Conservation (phyloP, 495 filamentous ascomycete species). For the Amorphotheca resinae region DNA sequence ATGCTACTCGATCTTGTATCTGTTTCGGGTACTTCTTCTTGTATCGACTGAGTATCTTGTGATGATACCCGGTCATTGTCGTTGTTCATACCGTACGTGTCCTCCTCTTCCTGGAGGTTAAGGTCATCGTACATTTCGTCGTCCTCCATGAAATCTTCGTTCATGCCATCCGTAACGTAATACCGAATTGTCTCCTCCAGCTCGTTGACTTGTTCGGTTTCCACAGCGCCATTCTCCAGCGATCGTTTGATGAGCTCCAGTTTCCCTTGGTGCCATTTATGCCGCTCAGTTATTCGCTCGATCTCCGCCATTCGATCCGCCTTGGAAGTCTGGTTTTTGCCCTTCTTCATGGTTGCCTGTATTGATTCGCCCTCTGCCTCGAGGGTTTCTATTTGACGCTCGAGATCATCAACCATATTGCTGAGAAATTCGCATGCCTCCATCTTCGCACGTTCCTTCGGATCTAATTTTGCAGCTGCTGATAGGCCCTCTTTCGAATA, state of each 20-base stretch:
- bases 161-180: conserved; percentile 84
- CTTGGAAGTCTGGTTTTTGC: conserved; percentile 71
- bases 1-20: conserved; percentile 41
- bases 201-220: conserved; percentile 70
- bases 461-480: conserved; percentile 83
- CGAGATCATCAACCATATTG: conserved; percentile 82
- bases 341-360: conserved; percentile 84
- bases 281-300: conserved; percentile 69
- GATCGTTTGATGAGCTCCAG: conserved; percentile 82
- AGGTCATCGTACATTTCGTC: conserved; percentile 90
- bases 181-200: conserved; percentile 87
- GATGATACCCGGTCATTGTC: conserved; percentile 85
- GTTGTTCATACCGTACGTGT: conserved; percentile 62
- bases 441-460: conserved; percentile 83
- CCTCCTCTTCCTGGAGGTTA: conserved; percentile 81
- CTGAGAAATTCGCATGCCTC: conserved; percentile 77
- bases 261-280: conserved; percentile 93
- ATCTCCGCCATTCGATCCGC: conserved; percentile 81
- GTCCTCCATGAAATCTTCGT: conserved; percentile 80
- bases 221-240: conserved; percentile 84
- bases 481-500: conserved; percentile 96
- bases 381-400: conserved; percentile 79
- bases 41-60: conserved; percentile 87
- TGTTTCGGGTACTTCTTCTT: conserved; percentile 62
- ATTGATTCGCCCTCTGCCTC: conserved; percentile 85